These are phyloP conservation scores for Xylaria bambusicola DNA, from an alignment of 495 filamentous ascomycete genomes.

Conservation along the genomic window DNA sequence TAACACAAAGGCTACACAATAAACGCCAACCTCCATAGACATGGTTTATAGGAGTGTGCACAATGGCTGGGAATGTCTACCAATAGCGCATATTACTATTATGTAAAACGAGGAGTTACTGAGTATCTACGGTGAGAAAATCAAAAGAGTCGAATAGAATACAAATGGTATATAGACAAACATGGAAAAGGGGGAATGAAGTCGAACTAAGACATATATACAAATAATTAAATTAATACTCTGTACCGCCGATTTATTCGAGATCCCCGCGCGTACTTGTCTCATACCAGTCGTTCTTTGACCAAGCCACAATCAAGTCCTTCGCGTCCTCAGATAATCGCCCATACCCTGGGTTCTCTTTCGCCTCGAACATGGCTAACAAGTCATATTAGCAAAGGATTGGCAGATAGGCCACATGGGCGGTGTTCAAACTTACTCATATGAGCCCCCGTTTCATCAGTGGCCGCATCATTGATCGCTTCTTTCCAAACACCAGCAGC, in stretches of 20 bases:
- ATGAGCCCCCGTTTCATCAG: constrained; percentile 81
- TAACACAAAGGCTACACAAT: constrained; percentile 38
- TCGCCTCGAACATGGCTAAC: constrained; percentile 75
- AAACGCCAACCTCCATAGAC: background rate
- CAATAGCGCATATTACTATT: background rate
- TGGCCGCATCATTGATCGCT: constrained; percentile 74
- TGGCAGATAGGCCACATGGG: background rate
- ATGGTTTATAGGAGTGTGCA: background rate
- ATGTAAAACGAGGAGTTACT: background rate
- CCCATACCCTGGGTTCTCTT: constrained; percentile 77
- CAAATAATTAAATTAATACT: constrained; percentile 12
- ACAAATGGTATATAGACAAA: constrained; percentile 8
- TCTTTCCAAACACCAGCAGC: constrained; percentile 58
- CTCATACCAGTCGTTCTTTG: constrained; percentile 56
- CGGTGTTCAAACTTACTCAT: constrained; percentile 51
- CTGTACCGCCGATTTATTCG: constrained; percentile 20
- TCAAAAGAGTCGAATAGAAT: background rate
- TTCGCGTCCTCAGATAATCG: constrained; percentile 67
- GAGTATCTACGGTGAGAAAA: background rate
- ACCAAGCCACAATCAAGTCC: constrained; percentile 61
- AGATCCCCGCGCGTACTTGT: constrained; percentile 32
- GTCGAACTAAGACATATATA: constrained; percentile 9
- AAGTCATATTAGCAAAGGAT: constrained; percentile 18
- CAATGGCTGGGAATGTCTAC: background rate
- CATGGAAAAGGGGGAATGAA: background rate